Base-by-base conservation (phyloP, 495 filamentous ascomycete species). In the Xeromyces bisporus region DNA sequence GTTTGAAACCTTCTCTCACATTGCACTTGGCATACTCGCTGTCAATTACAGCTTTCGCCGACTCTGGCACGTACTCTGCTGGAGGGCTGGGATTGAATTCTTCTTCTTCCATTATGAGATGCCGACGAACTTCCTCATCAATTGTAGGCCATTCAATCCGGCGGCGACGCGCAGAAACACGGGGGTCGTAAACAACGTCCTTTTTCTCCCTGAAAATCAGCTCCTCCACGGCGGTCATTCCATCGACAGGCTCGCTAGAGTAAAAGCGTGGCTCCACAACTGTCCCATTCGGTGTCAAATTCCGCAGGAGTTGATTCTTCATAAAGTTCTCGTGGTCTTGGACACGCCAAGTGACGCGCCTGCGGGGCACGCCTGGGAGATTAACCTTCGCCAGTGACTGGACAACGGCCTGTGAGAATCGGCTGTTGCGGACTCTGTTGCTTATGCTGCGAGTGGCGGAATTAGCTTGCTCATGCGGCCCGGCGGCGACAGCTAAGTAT, bases 401-500 rank as follows among this genome's bases (percentile, higher is more conserved):
- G 11, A 25, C 31, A 17, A 26, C 24, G 3, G 21, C 18, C 14
- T 10, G 7, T 16, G 20, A 24, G 3, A 13, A 25, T 12, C 20
- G n/a, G 11, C 31, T 15, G 11, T 26, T 25, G 2, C 31, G 3
- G 7, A 33, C 25, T 26, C 31, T 11, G 15, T 33, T 33, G 31
- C 31, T 33, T 17, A 33, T 13, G 31, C 31, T 25, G 31, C 31
- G 31, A 8, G 29, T 32, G 7, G 29, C 9, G 9, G 27, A 29
- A 13, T 15, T 2, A 9, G n/a, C 13, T 15, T 10, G 7, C 10
- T 18, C 16, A 10, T 18, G n/a, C 9, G 3, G 7, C 7, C 11
- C n/a, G n/a, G 12, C 11, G 7, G 28, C n/a, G 6, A 29, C 28
- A 29, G 28, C n/a, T 6, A 15, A 16, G 14, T 29, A 29, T 14